Evolutionary conservation across 192 early-diverging fungal genomes (phyloP).

Genomic region (Dissophora globulifera): DNA sequence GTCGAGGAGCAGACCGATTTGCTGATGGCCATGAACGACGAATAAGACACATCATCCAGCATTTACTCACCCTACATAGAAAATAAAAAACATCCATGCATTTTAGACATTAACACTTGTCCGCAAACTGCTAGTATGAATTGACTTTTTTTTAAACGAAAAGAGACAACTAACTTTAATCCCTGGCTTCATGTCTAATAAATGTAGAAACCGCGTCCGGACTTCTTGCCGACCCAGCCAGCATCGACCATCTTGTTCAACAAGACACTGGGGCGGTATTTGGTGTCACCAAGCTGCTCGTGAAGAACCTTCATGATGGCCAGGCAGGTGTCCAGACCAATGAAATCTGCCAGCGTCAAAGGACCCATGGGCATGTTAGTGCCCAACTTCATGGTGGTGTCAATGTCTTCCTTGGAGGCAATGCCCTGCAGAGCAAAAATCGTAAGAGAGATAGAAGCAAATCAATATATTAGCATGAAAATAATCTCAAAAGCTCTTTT

Average conservation of each 20-base stretch:
- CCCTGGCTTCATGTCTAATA: constrained; percentile 68
- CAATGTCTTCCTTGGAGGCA: constrained; percentile 93
- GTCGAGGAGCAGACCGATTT: constrained; percentile 47
- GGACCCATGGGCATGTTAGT: constrained; percentile 99
- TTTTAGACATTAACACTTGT: no score
- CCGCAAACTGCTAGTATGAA: no score
- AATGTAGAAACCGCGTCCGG: constrained; percentile 88
- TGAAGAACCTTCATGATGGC: constrained; percentile 97
- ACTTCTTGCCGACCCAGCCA: constrained; percentile 95
- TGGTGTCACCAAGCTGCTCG: constrained; percentile 89
- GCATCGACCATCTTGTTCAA: constrained; percentile 96
- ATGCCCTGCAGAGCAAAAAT: no score
- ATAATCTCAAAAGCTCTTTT: no score
- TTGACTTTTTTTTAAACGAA: no score
- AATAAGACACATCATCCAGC: no score
- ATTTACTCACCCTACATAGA: no score
- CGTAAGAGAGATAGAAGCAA: no score
- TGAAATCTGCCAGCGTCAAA: constrained; percentile 95
- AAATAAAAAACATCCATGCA: no score
- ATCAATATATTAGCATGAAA: no score
- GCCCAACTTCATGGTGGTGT: constrained; percentile 98
- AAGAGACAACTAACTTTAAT: no score
- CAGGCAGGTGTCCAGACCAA: constrained; percentile 97
- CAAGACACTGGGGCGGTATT: constrained; percentile 93
- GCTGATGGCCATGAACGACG: constrained; percentile 51